phyloP scores from a whole-genome alignment of 306 rosid genomes.

The Rosa persica region DNA sequence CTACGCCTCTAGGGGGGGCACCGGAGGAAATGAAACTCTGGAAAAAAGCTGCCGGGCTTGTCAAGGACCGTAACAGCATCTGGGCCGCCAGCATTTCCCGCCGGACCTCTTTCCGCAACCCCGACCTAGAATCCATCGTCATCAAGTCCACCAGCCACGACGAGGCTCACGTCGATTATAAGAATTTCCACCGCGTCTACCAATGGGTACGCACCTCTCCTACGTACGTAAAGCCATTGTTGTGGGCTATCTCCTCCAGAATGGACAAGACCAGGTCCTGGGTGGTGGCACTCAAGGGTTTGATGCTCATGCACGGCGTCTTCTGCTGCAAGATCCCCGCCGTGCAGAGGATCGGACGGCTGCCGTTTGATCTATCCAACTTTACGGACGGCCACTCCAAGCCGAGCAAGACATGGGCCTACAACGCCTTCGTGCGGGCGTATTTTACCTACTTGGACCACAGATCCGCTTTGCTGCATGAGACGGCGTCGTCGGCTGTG shows the following conservation, averaged over 20 bases:
- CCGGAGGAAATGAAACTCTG: slow-evolving; percentile 58
- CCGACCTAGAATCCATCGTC: slow-evolving; percentile 55
- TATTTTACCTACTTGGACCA: slow-evolving; percentile 66
- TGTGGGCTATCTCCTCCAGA: slow-evolving; percentile 45
- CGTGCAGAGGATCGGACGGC: slow-evolving; percentile 51
- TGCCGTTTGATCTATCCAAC: slow-evolving; percentile 67
- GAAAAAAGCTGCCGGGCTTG: slow-evolving; percentile 56
- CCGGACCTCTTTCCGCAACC: slow-evolving; percentile 47
- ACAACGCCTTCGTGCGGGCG: slow-evolving; percentile 44
- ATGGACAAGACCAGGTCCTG: slow-evolving; percentile 69
- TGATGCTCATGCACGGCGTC: slow-evolving; percentile 84
- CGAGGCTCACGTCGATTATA: slow-evolving; percentile 44
- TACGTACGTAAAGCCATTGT: slow-evolving; percentile 48
- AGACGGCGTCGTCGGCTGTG: not conserved
- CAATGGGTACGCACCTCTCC: slow-evolving; percentile 71
- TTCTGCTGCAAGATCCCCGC: slow-evolving; percentile 47
- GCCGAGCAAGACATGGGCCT: slow-evolving; percentile 31
- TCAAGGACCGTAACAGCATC: slow-evolving; percentile 77
- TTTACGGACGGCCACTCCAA: slow-evolving; percentile 47
- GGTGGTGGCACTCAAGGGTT: slow-evolving; percentile 80
- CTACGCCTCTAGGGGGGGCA: not conserved
- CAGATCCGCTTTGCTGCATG: slow-evolving; percentile 27
- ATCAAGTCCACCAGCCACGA: slow-evolving; percentile 93
- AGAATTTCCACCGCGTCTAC: slow-evolving; percentile 63
- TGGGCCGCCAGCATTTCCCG: slow-evolving; percentile 49